Conservation (phyloP, 2,329 filamentous ascomycete species). For the Cercospora canescens region DNA sequence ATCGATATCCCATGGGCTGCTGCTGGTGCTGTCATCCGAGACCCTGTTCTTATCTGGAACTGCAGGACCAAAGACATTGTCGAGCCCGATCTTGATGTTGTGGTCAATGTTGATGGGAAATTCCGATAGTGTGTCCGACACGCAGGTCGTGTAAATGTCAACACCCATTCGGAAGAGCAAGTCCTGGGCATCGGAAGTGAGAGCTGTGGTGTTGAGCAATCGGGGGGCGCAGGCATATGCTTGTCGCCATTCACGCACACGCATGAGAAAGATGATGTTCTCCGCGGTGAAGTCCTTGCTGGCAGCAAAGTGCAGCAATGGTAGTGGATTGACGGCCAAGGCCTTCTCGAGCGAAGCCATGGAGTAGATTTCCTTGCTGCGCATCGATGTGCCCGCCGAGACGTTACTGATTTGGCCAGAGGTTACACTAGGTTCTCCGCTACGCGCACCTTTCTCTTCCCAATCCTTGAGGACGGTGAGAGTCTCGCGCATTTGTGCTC, state of each 20-base stretch:
- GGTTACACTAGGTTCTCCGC: constrained; percentile 13
- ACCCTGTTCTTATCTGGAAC: constrained; percentile 16
- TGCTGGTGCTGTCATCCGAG: constrained; percentile 11
- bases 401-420: not conserved
- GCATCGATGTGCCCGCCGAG: constrained; percentile 11
- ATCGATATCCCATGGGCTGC: constrained; percentile 19
- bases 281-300: constrained; percentile 68
- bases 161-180: constrained; percentile 58
- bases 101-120: constrained; percentile 69
- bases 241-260: constrained; percentile 50
- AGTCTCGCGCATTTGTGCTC: constrained; percentile 37
- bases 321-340: constrained; percentile 58
- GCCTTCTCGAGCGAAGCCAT: constrained; percentile 65
- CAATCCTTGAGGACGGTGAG: constrained; percentile 34
- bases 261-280: constrained; percentile 66
- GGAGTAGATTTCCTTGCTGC: constrained; percentile 46
- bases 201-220: constrained; percentile 1
- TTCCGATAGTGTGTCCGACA: constrained; percentile 61
- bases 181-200: constrained; percentile 19
- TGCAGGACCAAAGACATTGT: constrained; percentile 52
- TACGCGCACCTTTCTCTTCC: constrained; percentile 16
- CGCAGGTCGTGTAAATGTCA: constrained; percentile 62
- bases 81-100: constrained; percentile 55
- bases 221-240: constrained; percentile 18
- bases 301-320: constrained; percentile 65